phyloP scores from a whole-genome alignment of 306 rosid genomes.

The Myrica gale region DNA sequence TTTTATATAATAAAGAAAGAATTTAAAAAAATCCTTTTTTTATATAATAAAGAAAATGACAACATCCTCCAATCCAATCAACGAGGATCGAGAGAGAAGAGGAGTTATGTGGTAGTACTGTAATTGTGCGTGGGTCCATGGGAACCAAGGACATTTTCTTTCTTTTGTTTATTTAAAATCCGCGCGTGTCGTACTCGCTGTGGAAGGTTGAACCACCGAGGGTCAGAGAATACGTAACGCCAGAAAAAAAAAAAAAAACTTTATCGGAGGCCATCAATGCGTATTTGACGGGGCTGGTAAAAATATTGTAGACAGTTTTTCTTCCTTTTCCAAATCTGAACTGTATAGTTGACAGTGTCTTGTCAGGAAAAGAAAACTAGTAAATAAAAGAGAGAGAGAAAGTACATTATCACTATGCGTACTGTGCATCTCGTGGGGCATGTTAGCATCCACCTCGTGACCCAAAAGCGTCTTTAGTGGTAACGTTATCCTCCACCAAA shows the following conservation, averaged over 20 bases:
- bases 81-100: constrained; percentile 6
- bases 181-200: not conserved
- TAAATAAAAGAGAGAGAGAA: no score
- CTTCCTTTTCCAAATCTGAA: no score
- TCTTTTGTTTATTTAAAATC: not conserved
- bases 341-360: no score
- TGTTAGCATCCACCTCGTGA: not conserved
- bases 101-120: not conserved
- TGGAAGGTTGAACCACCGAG: not conserved
- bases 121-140: not conserved
- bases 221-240: not conserved
- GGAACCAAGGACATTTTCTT: not conserved
- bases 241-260: no score
- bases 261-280: no score
- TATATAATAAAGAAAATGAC: not conserved
- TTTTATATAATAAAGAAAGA: not conserved
- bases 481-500: constrained; percentile 2
- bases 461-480: not conserved
- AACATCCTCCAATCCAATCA: not conserved
- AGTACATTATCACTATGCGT: not conserved
- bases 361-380: no score
- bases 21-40: no score
- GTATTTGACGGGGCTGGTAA: no score
- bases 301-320: no score
- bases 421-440: constrained; percentile 7